Conservation (phyloP, 1,139 yeast species). For the Kodamaea sp. region DNA sequence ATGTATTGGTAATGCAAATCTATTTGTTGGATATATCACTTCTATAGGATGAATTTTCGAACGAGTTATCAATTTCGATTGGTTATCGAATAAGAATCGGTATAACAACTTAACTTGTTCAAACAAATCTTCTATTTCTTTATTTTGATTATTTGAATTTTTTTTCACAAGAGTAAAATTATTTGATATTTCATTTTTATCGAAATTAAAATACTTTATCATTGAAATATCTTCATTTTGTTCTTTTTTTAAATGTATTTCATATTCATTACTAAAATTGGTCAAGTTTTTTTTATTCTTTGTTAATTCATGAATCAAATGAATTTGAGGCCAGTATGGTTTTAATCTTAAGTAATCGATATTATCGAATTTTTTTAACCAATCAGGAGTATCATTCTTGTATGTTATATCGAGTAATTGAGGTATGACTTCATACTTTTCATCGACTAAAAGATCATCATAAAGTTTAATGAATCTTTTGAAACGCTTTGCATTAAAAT, state of each 20-base stretch:
- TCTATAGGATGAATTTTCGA: conserved; percentile 30
- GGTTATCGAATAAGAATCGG: conserved; percentile 20
- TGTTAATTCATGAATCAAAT: conserved; percentile 32
- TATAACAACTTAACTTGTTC: conserved; percentile 18
- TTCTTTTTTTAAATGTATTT: conserved; percentile 12
- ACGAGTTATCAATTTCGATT: conserved; percentile 17
- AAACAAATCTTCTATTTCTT: conserved; percentile 7
- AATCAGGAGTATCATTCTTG: conserved; percentile 16
- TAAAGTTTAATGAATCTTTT: conserved; percentile 12
- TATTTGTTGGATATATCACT: conserved; percentile 30
- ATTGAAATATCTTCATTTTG: conserved; percentile 11
- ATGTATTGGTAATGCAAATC: conserved; percentile 33
- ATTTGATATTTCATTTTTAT: neutral
- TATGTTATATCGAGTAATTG: conserved; percentile 28
- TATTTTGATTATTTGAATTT: neutral
- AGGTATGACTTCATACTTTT: conserved; percentile 24
- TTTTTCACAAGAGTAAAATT: neutral
- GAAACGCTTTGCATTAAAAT: conserved; percentile 15
- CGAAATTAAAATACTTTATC: conserved; percentile 13
- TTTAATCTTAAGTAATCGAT: conserved; percentile 22
- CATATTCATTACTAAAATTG: conserved; percentile 9
- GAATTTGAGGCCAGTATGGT: conserved; percentile 35
- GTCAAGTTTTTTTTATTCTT: conserved; percentile 8
- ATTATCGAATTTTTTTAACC: conserved; percentile 23
- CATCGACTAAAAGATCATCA: conserved; percentile 28